Evolutionary conservation across 2,329 filamentous ascomycete genomes (phyloP).

Genomic region (Fusarium redolens): DNA sequence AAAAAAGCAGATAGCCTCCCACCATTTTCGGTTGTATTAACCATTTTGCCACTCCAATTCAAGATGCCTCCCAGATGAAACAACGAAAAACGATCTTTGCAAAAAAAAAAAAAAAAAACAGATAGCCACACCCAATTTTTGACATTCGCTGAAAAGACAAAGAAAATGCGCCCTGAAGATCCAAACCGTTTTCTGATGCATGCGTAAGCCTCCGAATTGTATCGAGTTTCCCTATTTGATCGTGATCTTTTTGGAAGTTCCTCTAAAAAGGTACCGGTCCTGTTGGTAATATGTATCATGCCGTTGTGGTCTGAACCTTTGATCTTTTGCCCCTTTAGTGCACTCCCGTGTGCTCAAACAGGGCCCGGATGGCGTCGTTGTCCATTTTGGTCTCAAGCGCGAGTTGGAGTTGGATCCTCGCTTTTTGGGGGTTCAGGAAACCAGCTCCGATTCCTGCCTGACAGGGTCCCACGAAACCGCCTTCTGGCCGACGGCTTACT

Average conservation of each 20-base stretch:
- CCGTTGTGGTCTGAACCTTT: conserved; percentile 11
- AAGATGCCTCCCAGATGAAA: conserved; percentile 9
- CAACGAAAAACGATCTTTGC: conserved; percentile 14
- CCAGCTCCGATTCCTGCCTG: conserved; percentile 58
- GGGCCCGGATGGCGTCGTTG: conserved; percentile 41
- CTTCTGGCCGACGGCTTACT: conserved; percentile 61
- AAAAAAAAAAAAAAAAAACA: conserved; percentile 15
- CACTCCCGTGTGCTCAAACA: conserved; percentile 47
- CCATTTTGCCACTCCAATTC: conserved; percentile 19
- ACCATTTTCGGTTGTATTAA: conserved; percentile 13
- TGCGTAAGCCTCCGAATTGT: conserved; percentile 18
- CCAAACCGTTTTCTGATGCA: conserved; percentile 29
- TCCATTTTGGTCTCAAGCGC: conserved; percentile 48
- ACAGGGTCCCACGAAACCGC: conserved; percentile 61
- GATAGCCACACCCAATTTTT: conserved; percentile 35
- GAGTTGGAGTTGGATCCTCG: conserved; percentile 62
- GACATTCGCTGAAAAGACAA: conserved; percentile 23
- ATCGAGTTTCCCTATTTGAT: conserved; percentile 13
- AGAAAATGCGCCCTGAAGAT: conserved; percentile 34
- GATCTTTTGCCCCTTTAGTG: conserved; percentile 33
- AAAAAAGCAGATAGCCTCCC: conserved; percentile 25
- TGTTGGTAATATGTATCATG: conserved; percentile 20
- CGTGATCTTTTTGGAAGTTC: conserved; percentile 9
- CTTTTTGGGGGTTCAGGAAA: conserved; percentile 67
- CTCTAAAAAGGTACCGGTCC: conserved; percentile 19